Base-by-base conservation (phyloP, 2,329 filamentous ascomycete species). In the Xylaria hypoxylon region DNA sequence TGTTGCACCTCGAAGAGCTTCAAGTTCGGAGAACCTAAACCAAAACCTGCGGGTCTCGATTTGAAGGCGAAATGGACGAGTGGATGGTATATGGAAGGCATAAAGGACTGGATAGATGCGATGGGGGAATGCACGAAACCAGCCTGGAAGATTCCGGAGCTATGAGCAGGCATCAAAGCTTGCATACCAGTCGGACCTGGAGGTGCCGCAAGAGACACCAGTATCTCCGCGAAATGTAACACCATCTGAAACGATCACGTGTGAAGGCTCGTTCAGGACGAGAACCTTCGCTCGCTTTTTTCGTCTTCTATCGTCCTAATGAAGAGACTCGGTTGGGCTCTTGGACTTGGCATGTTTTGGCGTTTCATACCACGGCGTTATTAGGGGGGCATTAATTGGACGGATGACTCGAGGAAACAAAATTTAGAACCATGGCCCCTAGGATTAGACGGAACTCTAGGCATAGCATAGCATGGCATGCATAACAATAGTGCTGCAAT, bases 81-180 rank as follows among this genome's bases (percentile, higher is more conserved):
- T 55, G 83, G 83, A 1, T 84, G 82, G 82, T 79, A 84, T 64
- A 70, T 83, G 38, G 76, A 81, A 58, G 82, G 82, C 44, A 84
- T 84, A 72, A 77, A 80, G 45, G 79, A 83, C 65, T 85, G 82
- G 82, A 81, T 83, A 57, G 76, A 79, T 7, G 78, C 80, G 19
- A 80, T 77, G 72, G 83, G 82, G 7, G 79, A 83, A 52, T 85
- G 83, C 68, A 71, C 72, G 2, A 69, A 72, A 47, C 73, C 79
- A 3, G 75, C 77, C 13, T 84, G 82, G 82, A 81, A 78, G 65
- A 74, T 75, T 35, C 76, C 79, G 2, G 74, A 76, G 38, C 76
- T 68, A 51, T 73, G 62, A 72, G 53, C 60, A 44, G 52, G 63
- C n/a, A 62, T 59, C 59, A 31, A 26, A 62, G 48, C 48, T 59